Evolutionary conservation across 352 stramenopile genomes (phyloP).

Genomic region (Phytophthora syringae): DNA sequence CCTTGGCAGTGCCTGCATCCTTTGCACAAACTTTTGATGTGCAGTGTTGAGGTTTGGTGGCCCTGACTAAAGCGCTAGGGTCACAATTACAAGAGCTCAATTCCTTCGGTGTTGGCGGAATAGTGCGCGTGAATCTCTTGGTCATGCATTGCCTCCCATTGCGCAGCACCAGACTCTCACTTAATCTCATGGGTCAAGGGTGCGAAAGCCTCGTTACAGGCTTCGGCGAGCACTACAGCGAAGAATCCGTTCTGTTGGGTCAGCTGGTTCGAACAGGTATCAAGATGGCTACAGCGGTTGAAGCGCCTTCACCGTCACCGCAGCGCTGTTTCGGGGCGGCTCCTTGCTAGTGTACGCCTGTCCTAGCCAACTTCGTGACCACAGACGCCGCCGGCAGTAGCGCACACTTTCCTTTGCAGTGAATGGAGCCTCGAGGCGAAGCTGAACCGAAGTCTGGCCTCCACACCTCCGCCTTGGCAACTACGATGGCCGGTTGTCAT

Average conservation of each 20-base stretch:
- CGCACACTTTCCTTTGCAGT: constrained; percentile 2
- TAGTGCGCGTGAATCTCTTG: constrained; percentile 10
- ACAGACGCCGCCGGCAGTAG: constrained; percentile 17
- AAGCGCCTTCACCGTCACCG: neutral
- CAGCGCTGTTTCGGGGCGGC: constrained; percentile 16
- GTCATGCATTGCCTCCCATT: neutral
- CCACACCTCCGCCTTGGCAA: neutral
- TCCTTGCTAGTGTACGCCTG: constrained; percentile 8
- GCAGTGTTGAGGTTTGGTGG: too few species aligned
- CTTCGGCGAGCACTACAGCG: neutral
- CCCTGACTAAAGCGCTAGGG: too few species aligned
- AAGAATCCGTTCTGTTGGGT: constrained; percentile 1
- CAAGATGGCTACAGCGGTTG: neutral
- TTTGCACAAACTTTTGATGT: constrained; percentile 9
- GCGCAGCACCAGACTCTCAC: neutral
- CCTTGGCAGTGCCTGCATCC: neutral
- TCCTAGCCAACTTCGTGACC: constrained; percentile 9
- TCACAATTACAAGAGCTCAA: constrained; percentile 16
- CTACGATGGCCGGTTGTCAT: neutral
- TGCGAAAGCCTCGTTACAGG: neutral
- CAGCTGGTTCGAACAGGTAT: constrained; percentile 5
- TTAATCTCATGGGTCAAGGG: neutral
- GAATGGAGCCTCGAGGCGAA: constrained; percentile 11
- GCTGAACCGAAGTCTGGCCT: constrained; percentile 22
- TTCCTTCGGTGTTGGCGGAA: constrained; percentile 12